Evolutionary conservation across 257 asterid genomes (phyloP).

Genomic region (Solanum chaucha): DNA sequence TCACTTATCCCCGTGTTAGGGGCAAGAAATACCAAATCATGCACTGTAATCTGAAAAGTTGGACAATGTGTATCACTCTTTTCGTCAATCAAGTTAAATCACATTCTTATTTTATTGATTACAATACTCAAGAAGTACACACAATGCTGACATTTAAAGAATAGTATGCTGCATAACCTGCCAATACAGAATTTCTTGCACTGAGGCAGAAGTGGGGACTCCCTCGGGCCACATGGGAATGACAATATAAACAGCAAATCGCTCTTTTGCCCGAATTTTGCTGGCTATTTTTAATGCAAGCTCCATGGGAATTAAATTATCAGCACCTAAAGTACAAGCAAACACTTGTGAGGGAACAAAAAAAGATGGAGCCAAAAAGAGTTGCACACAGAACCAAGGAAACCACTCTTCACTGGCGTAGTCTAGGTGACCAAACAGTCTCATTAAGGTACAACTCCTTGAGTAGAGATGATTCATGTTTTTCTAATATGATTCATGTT

Average conservation of each 20-base stretch:
- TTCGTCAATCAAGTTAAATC: neutral
- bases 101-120: neutral
- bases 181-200: slow-evolving; percentile 93
- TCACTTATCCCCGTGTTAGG: neutral
- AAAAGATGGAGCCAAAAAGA: neutral
- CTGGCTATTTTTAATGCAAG: slow-evolving; percentile 78
- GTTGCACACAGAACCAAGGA: neutral
- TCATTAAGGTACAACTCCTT: neutral
- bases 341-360: neutral
- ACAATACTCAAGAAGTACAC: neutral
- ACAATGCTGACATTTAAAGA: neutral
- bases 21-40: neutral
- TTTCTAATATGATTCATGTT: neutral
- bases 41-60: neutral
- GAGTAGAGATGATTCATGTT: neutral
- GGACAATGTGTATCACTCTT: neutral
- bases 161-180: slow-evolving; percentile 39
- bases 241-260: slow-evolving; percentile 69
- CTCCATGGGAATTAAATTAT: slow-evolving; percentile 85
- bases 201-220: slow-evolving; percentile 70
- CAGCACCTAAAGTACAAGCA: slow-evolving; percentile 54
- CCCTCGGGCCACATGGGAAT: slow-evolving; percentile 99
- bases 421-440: neutral
- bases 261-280: slow-evolving; percentile 70
- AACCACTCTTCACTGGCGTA: neutral